phyloP scores from a whole-genome alignment of 805 yeast species.

The Suhomyces pyralidae region DNA sequence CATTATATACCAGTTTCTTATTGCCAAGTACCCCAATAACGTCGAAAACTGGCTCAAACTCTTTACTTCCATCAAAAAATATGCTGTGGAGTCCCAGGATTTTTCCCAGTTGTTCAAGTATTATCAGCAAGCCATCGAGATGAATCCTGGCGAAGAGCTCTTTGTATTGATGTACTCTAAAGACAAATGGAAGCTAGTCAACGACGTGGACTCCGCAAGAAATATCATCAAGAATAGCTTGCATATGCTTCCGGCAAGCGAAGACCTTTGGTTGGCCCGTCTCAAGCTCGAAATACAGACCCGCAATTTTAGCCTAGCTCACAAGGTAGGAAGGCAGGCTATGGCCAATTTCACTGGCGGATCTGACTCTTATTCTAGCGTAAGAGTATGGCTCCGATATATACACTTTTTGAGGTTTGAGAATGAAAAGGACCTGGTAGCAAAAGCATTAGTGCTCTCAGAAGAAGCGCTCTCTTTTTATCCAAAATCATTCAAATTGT shows the following conservation, averaged over 20 bases:
- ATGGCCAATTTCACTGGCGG: slow-evolving; percentile 12
- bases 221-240: slow-evolving; percentile 50
- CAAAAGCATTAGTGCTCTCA: neutral
- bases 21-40: slow-evolving; percentile 47
- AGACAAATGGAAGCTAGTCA: slow-evolving; percentile 53
- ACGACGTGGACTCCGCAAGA: slow-evolving; percentile 52
- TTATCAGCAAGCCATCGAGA: slow-evolving; percentile 52
- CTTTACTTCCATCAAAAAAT: slow-evolving; percentile 27
- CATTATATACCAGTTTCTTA: slow-evolving; percentile 45
- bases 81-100: too few species aligned
- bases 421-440: too few species aligned
- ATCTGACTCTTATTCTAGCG: slow-evolving; percentile 20
- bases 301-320: slow-evolving; percentile 40
- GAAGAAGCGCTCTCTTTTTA: slow-evolving; percentile 42
- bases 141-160: slow-evolving; percentile 48
- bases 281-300: slow-evolving; percentile 57
- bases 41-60: slow-evolving; percentile 49
- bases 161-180: slow-evolving; percentile 71
- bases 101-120: slow-evolving; percentile 19
- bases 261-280: slow-evolving; percentile 69
- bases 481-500: slow-evolving; percentile 51
- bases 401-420: slow-evolving; percentile 50
- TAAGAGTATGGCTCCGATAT: slow-evolving; percentile 61
- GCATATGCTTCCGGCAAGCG: slow-evolving; percentile 40
- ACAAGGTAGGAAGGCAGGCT: slow-evolving; percentile 36